Base-by-base conservation (phyloP, 1,139 yeast species). In the Candida tetrigidarum region DNA sequence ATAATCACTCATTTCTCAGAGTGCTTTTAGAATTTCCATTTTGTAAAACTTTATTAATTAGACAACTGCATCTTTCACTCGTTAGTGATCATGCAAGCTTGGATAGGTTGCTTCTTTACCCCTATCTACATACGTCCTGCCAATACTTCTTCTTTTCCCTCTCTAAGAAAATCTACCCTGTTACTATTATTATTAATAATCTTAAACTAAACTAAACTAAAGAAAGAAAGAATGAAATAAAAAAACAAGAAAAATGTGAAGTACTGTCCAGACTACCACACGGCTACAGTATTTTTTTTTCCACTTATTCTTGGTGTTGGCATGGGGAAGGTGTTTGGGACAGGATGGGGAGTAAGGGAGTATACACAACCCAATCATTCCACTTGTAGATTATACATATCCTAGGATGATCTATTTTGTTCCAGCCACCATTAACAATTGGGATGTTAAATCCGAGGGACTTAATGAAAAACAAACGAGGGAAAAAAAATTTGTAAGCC, bases 21-120 rank as follows among this genome's bases (percentile, higher is more conserved):
- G 12, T 16, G n/a, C 10, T 30, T 30, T 30, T 16, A 16, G 34
- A 10, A 6, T 30, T 16, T 8, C 22, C n/a, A 3, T 10, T 30
- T 32, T 32, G 36, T 32, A 32, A 32, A 32, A 19, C 36, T 32
- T 32, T 32, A 32, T 32, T 32, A 32, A 32, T 14, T 15, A 10
- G n/a, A 19, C 9, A 4, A 18, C 9, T 10, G 6, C 9, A 7
- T 22, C 25, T 22, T 10, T 7, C 25, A 22, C 25, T 7, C 25
- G 25, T 22, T 7, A 22, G 25, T 22, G 25, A 22, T 22, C 25
- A 22, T 22, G 6, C 25, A 22, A 7, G 9, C 9, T 22, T 22
- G 9, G 25, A 10, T 10, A 22, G 9, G 9, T 22, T 7, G 9
- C 25, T 10, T 7, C 9, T 10, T 22, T 7, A 22, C 25, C 25